Evolutionary conservation across 1,284 basidiomycete genomes (phyloP), one percentile per base, ranked within the genome.

Genomic region (Heterobasidion annosum): DNA sequence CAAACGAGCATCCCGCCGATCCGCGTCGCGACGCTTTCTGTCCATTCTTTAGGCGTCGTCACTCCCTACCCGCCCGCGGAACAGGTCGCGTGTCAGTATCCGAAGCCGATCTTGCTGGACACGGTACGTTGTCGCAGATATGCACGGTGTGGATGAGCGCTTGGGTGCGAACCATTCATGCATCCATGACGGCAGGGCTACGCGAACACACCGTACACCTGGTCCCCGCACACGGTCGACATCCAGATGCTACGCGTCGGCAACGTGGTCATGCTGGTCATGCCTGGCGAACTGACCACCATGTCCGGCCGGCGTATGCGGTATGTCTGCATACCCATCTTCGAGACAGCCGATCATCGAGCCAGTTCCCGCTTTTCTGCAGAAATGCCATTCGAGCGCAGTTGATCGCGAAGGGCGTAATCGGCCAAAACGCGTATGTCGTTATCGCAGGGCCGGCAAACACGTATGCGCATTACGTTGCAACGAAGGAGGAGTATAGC

Each of bases 161-260:
- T 25, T 25, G 25, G 25, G 25, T 25, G 25, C 25, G 25, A 25
- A 25, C 25, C 25, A 25, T 25, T 25, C 25, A 25, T 25, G 25
- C 25, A 25, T 25, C 5, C 3, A 25, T 25, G 25, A 25, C 4
- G 25, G 25, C 56, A 85, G 84, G 87, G 85, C 44, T 81, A 74
- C 62, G 83, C 86, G 3, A 72, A 81, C 58, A 62, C 63, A 10
- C 89, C 89, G 8, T 91, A 92, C 65, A 75, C 81, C 56, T 92
- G 90, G 90, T 78, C 85, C 2, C 85, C 88, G 0, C 78, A 74
- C 62, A 85, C 81, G 1, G 88, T 92, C 48, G 82, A 91, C 65
- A 76, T 89, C 47, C 90, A 91, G 70, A 85, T 91, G 71, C 70
- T 91, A 52, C 83, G 86, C 40, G 76, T 87, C n/a, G 90, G 90